These are phyloP conservation scores for Piromyces finnis DNA, from an alignment of 192 early-diverging fungal genomes.

Conservation along the genomic window DNA sequence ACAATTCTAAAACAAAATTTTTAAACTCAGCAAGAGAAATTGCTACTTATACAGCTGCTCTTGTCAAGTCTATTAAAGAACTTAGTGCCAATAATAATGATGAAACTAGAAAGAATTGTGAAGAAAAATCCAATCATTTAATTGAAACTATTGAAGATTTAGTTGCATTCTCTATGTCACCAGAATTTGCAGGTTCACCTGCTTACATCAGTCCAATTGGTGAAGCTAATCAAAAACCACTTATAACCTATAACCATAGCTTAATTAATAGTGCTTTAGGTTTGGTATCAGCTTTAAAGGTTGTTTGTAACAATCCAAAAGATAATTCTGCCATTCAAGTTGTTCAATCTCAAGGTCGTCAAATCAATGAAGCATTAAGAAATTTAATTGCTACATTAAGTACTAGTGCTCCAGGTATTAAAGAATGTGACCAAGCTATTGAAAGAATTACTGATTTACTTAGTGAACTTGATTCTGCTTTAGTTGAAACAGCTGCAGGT, in stretches of 20 bases:
- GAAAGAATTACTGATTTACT: conserved; percentile 15
- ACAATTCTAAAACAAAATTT: conserved; percentile 16
- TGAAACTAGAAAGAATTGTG: conserved; percentile 9
- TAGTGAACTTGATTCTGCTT: conserved; percentile 13
- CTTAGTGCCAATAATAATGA: conserved; percentile 12
- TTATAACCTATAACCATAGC: conserved; percentile 9
- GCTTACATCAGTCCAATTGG: conserved; percentile 17
- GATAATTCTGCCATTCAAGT: conserved; percentile 7
- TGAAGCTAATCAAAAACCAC: conserved; percentile 13
- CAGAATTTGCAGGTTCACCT: conserved; percentile 18
- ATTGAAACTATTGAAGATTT: conserved; percentile 20
- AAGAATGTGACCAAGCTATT: conserved; percentile 24
- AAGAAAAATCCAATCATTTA: conserved; percentile 10
- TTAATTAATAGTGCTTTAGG: conserved; percentile 13
- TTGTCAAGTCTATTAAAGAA: conserved; percentile 21
- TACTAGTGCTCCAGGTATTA: conserved; percentile 22
- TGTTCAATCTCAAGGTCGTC: conserved; percentile 9
- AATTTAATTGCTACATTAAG: conserved; percentile 10
- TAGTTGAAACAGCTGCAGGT: conserved; percentile 18
- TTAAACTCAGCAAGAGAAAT: conserved; percentile 17
- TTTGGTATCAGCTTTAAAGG: conserved; percentile 14
- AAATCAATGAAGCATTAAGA: conserved; percentile 11
- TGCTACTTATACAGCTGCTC: conserved; percentile 13
- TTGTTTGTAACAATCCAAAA: conserved; percentile 19
- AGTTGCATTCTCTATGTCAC: conserved; percentile 8